Base-by-base conservation (phyloP, 202 grass and related monocot genomes). In the Zizania palustris region DNA sequence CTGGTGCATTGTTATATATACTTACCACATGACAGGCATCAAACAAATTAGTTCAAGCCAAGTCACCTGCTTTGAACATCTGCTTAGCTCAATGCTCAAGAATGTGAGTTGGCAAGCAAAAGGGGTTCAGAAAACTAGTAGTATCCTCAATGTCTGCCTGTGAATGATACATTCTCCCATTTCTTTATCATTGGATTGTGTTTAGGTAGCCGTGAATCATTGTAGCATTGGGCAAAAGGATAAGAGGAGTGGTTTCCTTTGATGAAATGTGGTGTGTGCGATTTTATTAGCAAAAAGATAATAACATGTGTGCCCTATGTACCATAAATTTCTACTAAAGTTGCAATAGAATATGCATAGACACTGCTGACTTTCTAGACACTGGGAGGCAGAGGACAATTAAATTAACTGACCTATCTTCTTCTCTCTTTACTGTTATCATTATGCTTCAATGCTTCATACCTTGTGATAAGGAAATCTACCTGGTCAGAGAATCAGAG, bases 51-150 rank as follows among this genome's bases (percentile, higher is more conserved):
- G 22, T 64, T 76, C 60, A 44, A 65, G 43, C 79, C 53, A 77
- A 77, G 65, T 65, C 72, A 88, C 77, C 86, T 85, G 85, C 67
- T 73, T 67, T 85, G 41, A 77, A 72, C 83, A 72, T 88, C 77
- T 81, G 82, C 82, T 85, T 80, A 80, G 70, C 69, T 54, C 76
- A 51, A 35, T 60, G 75, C 75, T 60, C 40, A 68, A 51, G 60
- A 76, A 72, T 62, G 60, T 78, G 87, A 63, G 82, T 69, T 89
- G 87, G 53, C 77, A 68, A 74, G 53, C 51, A 63, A 19, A 66
- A 74, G 55, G 28, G 28, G 12, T 67, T 69, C 7, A 51, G 43
- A 76, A 80, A 84, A 74, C 41, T 60, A 66, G 10, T 42, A 22
- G 8, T 54, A 43, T 21, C 28, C 20, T 38, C 51, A 82, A 41